phyloP scores from a whole-genome alignment of 2,329 filamentous ascomycete genomes.

The Hansfordia pulvinata region DNA sequence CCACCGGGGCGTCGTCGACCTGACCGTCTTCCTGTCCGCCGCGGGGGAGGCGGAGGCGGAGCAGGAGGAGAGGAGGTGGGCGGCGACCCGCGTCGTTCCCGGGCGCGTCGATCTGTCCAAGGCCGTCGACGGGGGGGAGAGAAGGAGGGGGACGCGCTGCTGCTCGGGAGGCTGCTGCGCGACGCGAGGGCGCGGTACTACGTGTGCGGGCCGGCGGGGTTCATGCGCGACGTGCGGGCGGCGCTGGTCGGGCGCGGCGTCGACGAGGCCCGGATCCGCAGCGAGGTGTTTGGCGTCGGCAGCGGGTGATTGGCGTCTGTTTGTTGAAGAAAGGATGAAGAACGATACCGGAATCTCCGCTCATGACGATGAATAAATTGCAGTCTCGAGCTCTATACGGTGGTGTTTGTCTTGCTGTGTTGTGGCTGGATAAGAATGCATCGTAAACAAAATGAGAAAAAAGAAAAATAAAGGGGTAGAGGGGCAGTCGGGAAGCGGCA shows the following conservation, averaged over 20 bases:
- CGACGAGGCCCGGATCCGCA: slow-evolving; percentile 39
- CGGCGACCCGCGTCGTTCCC: slow-evolving; percentile 36
- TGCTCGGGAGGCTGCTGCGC: slow-evolving; percentile 41
- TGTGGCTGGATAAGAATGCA: too few species aligned
- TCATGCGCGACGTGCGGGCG: slow-evolving; percentile 50
- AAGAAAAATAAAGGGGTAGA: too few species aligned
- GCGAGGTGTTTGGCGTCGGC: slow-evolving; percentile 57
- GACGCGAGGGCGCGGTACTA: slow-evolving; percentile 49
- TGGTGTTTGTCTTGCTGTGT: too few species aligned
- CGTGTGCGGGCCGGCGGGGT: slow-evolving; percentile 55
- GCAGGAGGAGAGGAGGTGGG: not conserved
- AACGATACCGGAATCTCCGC: too few species aligned
- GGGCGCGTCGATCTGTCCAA: slow-evolving; percentile 45
- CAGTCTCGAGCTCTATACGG: too few species aligned
- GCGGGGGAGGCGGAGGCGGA: slow-evolving; percentile 26
- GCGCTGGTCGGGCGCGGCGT: slow-evolving; percentile 44
- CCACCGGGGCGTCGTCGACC: slow-evolving; percentile 30
- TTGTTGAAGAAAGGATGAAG: too few species aligned
- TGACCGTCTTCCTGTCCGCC: slow-evolving; percentile 44
- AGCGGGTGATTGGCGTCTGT: slow-evolving; percentile 15
- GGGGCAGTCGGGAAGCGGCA: too few species aligned
- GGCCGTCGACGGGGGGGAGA: slow-evolving; percentile 32
- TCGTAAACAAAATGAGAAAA: too few species aligned
- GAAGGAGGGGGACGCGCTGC: too few species aligned
- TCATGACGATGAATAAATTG: too few species aligned